Percentiles rank a stretch among this genome's conserved stretches.
phyloP scores from a whole-genome alignment of 2,329 filamentous ascomycete genomes.

The Neofusicoccum umdonicola region DNA sequence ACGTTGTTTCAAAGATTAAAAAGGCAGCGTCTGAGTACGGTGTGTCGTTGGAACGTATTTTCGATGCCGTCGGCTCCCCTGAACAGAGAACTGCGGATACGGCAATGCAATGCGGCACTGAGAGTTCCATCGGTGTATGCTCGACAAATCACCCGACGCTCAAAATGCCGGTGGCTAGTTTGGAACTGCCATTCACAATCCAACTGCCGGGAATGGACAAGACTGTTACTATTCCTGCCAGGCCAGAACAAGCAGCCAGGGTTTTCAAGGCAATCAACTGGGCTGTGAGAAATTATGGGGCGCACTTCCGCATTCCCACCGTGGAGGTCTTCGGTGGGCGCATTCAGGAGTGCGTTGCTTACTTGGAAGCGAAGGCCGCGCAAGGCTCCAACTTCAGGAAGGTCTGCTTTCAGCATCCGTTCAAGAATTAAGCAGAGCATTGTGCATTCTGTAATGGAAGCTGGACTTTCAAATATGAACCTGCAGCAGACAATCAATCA shows the following conservation, averaged over 20 bases:
- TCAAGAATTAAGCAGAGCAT: neutral
- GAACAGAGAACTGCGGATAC: neutral
- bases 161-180: neutral
- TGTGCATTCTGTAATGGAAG: too few relatives aligned
- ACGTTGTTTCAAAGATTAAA: conserved; percentile 7
- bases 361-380: neutral
- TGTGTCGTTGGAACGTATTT: neutral
- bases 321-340: neutral
- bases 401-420: neutral
- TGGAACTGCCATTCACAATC: neutral
- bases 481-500: too few relatives aligned
- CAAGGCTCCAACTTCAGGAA: neutral
- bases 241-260: neutral
- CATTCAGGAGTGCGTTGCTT: neutral
- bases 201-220: neutral
- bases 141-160: neutral
- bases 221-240: neutral
- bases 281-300: neutral
- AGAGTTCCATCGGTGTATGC: neutral
- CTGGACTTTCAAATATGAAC: too few relatives aligned
- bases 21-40: neutral
- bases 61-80: neutral
- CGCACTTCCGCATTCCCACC: neutral
- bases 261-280: neutral
- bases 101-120: neutral